These are phyloP conservation scores for Ophiobolus disseminans DNA, from an alignment of 2,329 filamentous ascomycete species.

Conservation along the genomic window DNA sequence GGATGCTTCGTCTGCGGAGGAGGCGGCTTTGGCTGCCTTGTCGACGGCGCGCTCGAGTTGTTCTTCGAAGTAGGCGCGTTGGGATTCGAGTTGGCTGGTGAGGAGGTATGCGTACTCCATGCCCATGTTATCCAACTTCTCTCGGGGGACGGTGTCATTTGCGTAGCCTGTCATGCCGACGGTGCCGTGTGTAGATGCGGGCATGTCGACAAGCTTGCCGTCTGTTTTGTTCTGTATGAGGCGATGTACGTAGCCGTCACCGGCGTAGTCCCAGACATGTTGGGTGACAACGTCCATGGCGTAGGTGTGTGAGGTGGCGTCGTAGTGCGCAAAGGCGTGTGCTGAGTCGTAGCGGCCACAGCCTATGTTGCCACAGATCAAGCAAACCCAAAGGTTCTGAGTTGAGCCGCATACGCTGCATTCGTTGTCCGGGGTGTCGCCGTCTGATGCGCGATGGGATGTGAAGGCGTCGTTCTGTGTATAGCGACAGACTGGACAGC, in stretches of 20 bases:
- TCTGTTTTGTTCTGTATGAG: conserved; percentile 93
- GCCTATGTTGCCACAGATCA: conserved; percentile 90
- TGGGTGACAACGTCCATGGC: conserved; percentile 92
- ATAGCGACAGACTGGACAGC: conserved; percentile 93
- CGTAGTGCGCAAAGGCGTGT: conserved; percentile 93
- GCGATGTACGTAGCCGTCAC: conserved; percentile 94
- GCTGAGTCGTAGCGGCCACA: conserved; percentile 94
- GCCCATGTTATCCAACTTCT: conserved; percentile 79
- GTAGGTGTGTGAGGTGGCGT: conserved; percentile 87
- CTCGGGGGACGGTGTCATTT: conserved; percentile 74
- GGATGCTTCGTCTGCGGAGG: conserved; percentile 68
- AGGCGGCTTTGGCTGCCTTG: conserved; percentile 79
- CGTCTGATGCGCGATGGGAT: conserved; percentile 38
- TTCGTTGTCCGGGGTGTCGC: conserved; percentile 66
- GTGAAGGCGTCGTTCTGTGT: conserved; percentile 67
- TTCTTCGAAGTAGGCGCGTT: conserved; percentile 93
- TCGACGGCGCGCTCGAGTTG: conserved; percentile 87
- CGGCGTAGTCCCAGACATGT: conserved; percentile 97
- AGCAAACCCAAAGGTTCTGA: conserved; percentile 90
- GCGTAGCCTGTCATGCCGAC: conserved; percentile 53
- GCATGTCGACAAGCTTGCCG: conserved; percentile 90
- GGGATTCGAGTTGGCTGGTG: conserved; percentile 89
- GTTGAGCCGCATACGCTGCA: conserved; percentile 82
- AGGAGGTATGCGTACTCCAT: conserved; percentile 95
- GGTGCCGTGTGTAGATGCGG: conserved; percentile 54